Base-by-base conservation (phyloP, 345 rosid species). In the Aquilaria malaccensis region DNA sequence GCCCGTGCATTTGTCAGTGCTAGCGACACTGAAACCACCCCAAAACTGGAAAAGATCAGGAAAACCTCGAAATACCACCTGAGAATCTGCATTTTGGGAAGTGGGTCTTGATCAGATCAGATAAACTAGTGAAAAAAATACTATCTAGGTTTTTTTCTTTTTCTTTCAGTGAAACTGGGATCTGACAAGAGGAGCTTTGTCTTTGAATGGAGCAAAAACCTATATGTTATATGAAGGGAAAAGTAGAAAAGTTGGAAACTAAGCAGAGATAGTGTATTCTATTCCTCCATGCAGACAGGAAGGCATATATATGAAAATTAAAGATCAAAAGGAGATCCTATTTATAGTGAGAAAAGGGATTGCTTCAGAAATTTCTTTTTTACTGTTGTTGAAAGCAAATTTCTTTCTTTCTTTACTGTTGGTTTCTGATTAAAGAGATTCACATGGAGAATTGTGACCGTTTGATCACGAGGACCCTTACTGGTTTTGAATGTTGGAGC, bases 281-380 rank as follows among this genome's bases (percentile, higher is more conserved):
- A 41, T 76, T 69, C 15, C 74, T 77, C 71, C 82, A 67, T 84
- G 79, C 80, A 75, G 83, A 83, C 74, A 82, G 81, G 22, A 85
- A 84, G 93, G 82, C 70, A 64, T 73, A 66, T 81, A 85, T 80
- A 90, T 87, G 88, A 72, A 29, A 52, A 70, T 69, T 62, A 57
- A 31, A 54, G 46, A 37, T 37, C 43, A 31, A 13, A 50, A 48
- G 46, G 9, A 62, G 13, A 41, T 43, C 62, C 41, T 57, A 58
- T 65, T 58, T 66, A 66, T 66, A 66, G 52, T 50, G 33, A 50
- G 29, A 0, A 4, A 54, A 30, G 7, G 30, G 9, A 13, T 11
- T 7, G 33, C 11, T 15, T 13, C 10, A 2, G 22, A 37, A n/a
- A 48, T 33, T 15, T 22, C 4, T 37, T 22, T 46, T 37, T 61